Evolutionary conservation across 1,284 basidiomycete genomes (phyloP).

Genomic region (Testicularia cyperi): DNA sequence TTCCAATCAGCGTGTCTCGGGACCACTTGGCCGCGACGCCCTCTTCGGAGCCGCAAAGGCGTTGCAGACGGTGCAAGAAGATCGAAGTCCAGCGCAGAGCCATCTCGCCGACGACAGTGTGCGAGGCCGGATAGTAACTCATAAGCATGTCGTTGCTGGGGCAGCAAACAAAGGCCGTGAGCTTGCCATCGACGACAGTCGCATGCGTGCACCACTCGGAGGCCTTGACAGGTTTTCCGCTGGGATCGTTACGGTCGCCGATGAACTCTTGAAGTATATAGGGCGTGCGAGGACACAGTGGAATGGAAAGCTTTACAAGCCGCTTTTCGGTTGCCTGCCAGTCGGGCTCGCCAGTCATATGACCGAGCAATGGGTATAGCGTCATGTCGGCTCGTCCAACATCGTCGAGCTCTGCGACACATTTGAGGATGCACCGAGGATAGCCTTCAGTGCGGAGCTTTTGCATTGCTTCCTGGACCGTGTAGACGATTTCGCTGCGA

Average conservation of each 20-base stretch:
- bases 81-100: conserved; percentile 60
- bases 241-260: conserved; percentile 41
- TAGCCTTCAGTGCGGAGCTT: conserved; percentile 42
- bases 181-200: conserved; percentile 60
- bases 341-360: conserved; percentile 10
- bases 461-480: conserved; percentile 56
- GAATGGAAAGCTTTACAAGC: conserved; percentile 34
- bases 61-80: conserved; percentile 55
- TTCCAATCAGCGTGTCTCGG: conserved; percentile 17
- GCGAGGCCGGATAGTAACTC: conserved; percentile 61
- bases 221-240: conserved; percentile 3
- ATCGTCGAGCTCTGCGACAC: conserved; percentile 60
- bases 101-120: conserved; percentile 51
- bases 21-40: conserved; percentile 9
- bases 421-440: conserved; percentile 55
- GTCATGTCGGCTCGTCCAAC: conserved; percentile 62
- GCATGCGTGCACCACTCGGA: conserved; percentile 63
- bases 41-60: conserved; percentile 1
- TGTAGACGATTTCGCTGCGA: conserved; percentile 54
- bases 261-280: conserved; percentile 59
- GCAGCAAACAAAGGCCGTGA: conserved; percentile 62
- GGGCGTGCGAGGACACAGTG: conserved; percentile 34
- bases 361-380: conserved; percentile 55
- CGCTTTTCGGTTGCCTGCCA: conserved; percentile 34
- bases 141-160: conserved; percentile 63